These are phyloP conservation scores for Arthrocladium fulminans DNA, from an alignment of 2,329 filamentous ascomycete species.

Conservation along the genomic window DNA sequence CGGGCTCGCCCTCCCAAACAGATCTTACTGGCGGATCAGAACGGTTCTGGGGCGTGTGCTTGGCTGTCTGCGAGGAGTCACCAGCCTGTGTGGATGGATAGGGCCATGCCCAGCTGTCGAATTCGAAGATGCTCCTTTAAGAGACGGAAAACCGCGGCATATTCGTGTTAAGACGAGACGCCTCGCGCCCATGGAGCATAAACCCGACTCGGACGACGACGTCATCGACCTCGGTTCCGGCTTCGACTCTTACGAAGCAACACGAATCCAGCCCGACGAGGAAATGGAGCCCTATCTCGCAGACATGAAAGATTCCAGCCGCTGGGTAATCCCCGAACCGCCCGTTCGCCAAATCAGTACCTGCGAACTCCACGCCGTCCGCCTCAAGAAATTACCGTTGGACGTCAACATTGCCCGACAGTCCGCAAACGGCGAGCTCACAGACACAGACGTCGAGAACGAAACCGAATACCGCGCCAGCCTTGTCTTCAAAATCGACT, in stretches of 20 bases:
- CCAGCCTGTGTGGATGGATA: slow-evolving; percentile 18
- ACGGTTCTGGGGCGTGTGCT: slow-evolving; percentile 20
- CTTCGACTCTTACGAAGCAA: slow-evolving; percentile 7
- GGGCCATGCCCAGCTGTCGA: slow-evolving; percentile 13
- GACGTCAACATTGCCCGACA: slow-evolving; percentile 3
- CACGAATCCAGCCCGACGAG: neutral
- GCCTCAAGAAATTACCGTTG: slow-evolving; percentile 5
- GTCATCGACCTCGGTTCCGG: slow-evolving; percentile 3
- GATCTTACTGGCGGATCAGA: slow-evolving; percentile 18
- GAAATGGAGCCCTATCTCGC: neutral
- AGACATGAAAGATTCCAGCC: neutral
- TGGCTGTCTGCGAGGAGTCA: slow-evolving; percentile 10
- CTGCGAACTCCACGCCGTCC: neutral
- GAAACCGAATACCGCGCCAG: slow-evolving; percentile 13
- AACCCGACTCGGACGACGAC: neutral
- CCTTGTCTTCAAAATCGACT: slow-evolving; percentile 12
- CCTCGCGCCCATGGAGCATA: neutral
- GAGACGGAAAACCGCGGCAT: neutral
- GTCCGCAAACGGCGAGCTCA: neutral
- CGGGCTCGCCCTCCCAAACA: slow-evolving; percentile 14
- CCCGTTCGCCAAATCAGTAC: neutral
- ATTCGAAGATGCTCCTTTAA: neutral
- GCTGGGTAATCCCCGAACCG: neutral
- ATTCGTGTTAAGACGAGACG: neutral
- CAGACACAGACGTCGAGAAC: neutral